phyloP scores from a whole-genome alignment of 108 stramenopile genomes.

The Fistulifera solaris region DNA sequence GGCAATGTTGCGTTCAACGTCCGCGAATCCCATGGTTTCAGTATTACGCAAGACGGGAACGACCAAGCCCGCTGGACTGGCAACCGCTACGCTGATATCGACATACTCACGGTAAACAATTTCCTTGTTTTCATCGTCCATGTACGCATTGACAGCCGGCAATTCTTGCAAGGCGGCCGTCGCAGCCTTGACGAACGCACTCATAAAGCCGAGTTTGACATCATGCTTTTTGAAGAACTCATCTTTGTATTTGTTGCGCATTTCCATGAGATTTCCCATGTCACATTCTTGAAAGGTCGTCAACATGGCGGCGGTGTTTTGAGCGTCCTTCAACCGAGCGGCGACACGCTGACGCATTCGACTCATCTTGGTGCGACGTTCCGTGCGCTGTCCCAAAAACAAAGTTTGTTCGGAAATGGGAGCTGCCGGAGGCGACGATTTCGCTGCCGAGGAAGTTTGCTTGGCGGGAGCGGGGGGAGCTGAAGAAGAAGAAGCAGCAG shows the following conservation, averaged over 20 bases:
- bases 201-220: constrained; percentile 98
- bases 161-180: constrained; percentile 91
- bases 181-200: constrained; percentile 94
- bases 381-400: constrained; percentile 68
- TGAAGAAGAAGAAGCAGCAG: too few species aligned
- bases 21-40: constrained; percentile 94
- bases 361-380: constrained; percentile 98
- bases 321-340: constrained; percentile 93
- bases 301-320: constrained; percentile 98
- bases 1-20: constrained; percentile 94
- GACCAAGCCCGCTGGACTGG: constrained; percentile 92
- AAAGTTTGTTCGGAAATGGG: constrained; percentile 37
- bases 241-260: constrained; percentile 93
- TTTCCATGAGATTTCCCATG: constrained; percentile 95
- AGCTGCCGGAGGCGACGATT: constrained; percentile 19
- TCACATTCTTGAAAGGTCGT: constrained; percentile 99
- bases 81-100: constrained; percentile 97
- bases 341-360: constrained; percentile 98
- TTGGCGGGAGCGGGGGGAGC: constrained; percentile 32
- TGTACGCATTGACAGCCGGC: constrained; percentile 97
- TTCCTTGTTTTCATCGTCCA: constrained; percentile 95
- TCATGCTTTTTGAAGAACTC: constrained; percentile 95
- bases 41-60: constrained; percentile 97
- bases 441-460: constrained; percentile 12
- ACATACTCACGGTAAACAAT: constrained; percentile 97